phyloP scores from a whole-genome alignment of 1,284 basidiomycete genomes.

The Prillingera fragicola region DNA sequence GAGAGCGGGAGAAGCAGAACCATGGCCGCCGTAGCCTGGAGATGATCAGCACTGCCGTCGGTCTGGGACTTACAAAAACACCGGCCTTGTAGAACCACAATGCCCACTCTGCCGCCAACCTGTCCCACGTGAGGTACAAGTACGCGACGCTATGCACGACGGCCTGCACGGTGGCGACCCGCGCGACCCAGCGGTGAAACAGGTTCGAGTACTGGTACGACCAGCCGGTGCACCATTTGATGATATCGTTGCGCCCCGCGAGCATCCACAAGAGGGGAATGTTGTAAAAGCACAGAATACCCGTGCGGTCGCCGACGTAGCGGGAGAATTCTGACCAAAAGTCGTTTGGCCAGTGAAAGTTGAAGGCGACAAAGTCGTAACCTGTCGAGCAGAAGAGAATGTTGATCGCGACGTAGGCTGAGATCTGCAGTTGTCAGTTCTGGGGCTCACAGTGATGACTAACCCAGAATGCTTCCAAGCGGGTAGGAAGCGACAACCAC shows the following conservation, averaged over 20 bases:
- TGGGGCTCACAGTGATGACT: neutral
- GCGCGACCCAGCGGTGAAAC: conserved; percentile 30
- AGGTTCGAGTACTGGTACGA: conserved; percentile 20
- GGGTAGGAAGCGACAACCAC: conserved; percentile 20
- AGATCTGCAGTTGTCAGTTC: conserved; percentile 16
- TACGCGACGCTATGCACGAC: conserved; percentile 19
- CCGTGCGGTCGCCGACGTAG: conserved; percentile 26
- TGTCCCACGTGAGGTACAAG: conserved; percentile 9
- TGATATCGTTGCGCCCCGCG: conserved; percentile 27
- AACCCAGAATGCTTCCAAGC: conserved; percentile 23
- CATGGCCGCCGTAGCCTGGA: conserved; percentile 22
- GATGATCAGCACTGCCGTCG: neutral
- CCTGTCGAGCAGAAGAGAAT: conserved; percentile 44
- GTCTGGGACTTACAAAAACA: conserved; percentile 15
- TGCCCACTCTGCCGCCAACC: conserved; percentile 3
- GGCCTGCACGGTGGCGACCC: conserved; percentile 20
- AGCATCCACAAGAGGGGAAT: conserved; percentile 22
- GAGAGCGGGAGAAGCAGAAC: conserved; percentile 19
- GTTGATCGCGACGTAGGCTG: conserved; percentile 22
- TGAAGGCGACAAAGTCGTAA: conserved; percentile 53
- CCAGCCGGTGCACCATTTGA: conserved; percentile 35
- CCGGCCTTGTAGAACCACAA: conserved; percentile 21
- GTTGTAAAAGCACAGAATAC: conserved; percentile 30
- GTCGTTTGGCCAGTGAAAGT: conserved; percentile 6
- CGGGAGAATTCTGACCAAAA: conserved; percentile 16